Base-by-base conservation (phyloP, 768 basidiomycete species). In the Candolleomyces efflorescens region DNA sequence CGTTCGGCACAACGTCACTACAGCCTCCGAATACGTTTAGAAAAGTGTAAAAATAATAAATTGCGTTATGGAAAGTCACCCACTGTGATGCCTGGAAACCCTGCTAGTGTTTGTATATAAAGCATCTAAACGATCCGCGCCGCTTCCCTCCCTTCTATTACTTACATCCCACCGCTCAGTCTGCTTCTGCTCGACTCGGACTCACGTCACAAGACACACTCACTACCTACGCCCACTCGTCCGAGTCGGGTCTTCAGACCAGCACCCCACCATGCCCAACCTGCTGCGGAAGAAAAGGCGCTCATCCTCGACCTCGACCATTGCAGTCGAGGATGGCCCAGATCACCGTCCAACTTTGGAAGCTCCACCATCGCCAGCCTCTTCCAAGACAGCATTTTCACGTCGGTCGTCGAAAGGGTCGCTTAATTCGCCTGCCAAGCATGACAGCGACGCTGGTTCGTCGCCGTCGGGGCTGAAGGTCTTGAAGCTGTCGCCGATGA, bases 401-500 rank as follows among this genome's bases (percentile, higher is more conserved):
- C 50, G 32, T 32, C 32, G 49, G 20, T 53, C 58, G 18, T 51
- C 52, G 46, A 57, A 57, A 22, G 47, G 18, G 18, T 17, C 49
- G 44, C 5, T 26, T 23, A n/a, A n/a, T n/a, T 17, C 27, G 58
- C 17, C 23, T 11, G 6, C n/a, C 23, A 37, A 54, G 24, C 32
- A 41, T n/a, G 22, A 22, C 27, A n/a, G 23, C 49, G 20, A 26
- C 22, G 39, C 56, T 26, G 52, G 27, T 3, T 24, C 43, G 26
- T 22, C 62, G 23, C 46, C 55, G 39, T 59, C 56, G n/a, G 44
- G n/a, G 11, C 48, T 55, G 18, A n/a, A 27, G 17, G 39, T 46
- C 43, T 10, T 44, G 36, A 50, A 23, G 23, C 43, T 38, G 47
- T 63, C 69, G 47, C 64, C 70, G 38, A 62, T 66, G 56, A 64